Base-by-base conservation (phyloP, 1,284 basidiomycete genomes). In the Trichosporon coremiiforme region DNA sequence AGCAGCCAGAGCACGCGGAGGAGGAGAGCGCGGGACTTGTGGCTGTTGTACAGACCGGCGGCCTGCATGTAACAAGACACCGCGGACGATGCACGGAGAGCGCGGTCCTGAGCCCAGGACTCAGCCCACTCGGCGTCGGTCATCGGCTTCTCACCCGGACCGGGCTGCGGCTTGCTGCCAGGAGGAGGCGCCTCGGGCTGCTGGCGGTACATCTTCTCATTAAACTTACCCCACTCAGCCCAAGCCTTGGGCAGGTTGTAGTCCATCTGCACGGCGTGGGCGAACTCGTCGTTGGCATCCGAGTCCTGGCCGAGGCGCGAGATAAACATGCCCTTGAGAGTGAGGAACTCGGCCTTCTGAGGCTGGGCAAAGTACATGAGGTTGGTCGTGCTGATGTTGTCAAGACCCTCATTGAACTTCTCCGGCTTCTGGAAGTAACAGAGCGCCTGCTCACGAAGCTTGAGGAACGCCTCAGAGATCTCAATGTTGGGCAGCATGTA, bases 331-430 rank as follows among this genome's bases (percentile, higher is more conserved):
- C 94, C 97, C 85, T 99, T 99, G 80, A 99, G 86, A n/a, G 96
- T 99, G 82, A 95, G 95, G 85, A 99, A 99, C 82, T 99, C 97
- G 36, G 97, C 94, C 84, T 99, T 99, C 82, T 99, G 97, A 4
- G 90, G 85, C 8, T 87, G 89, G 15, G 94, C 94, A 85, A 99
- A 99, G 87, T 98, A 99, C 88, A 98, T 94, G 71, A 99, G 85
- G 82, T 99, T 99, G 31, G 97, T 99, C 79, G 98, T 99, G 85
- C 98, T 99, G 87, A 99, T 99, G 70, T 98, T 94, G 78, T 99
- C 97, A 53, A 99, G 85, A 53, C 98, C 98, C 10, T 94, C 91
- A 73, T 92, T 90, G 72, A 98, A 88, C 83, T 98, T 96, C 73
- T 92, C 91, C 0, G 93, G 92, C 78, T 93, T 95, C 83, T 98